A percentile compares a stretch with the other conserved stretches of the same genome.
These are phyloP conservation scores for Ogataea minuta DNA, from an alignment of 805 yeast genomes.

Conservation along the genomic window DNA sequence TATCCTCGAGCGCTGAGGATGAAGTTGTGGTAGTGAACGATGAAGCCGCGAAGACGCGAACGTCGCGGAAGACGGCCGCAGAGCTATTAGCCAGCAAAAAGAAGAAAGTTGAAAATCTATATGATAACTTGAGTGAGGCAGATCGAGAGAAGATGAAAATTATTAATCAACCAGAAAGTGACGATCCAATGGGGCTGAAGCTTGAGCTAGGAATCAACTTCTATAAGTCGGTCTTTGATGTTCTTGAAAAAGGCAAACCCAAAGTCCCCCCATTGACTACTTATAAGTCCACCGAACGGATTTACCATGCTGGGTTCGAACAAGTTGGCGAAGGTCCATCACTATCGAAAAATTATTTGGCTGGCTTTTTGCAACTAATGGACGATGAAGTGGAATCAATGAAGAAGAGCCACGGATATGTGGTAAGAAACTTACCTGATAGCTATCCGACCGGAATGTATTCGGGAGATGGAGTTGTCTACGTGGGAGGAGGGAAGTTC, in stretches of 20 bases:
- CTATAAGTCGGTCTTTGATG: slow-evolving; percentile 42
- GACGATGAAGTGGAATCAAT: slow-evolving; percentile 43
- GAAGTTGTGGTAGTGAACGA: slow-evolving; percentile 9
- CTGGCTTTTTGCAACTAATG: slow-evolving; percentile 46
- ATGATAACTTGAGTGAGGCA: slow-evolving; percentile 11
- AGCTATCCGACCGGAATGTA: slow-evolving; percentile 45
- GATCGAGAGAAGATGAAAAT: slow-evolving; percentile 21
- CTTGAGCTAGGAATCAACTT: slow-evolving; percentile 40
- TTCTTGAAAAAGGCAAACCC: slow-evolving; percentile 42
- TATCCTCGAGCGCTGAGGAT: background rate
- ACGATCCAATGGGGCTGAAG: slow-evolving; percentile 34
- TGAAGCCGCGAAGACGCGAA: slow-evolving; percentile 3
- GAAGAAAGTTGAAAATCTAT: slow-evolving; percentile 1
- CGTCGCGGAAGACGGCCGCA: slow-evolving; percentile 17
- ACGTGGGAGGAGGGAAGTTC: slow-evolving; percentile 77
- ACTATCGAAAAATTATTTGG: slow-evolving; percentile 53
- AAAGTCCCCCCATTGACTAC: slow-evolving; percentile 39
- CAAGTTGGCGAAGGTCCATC: slow-evolving; percentile 36
- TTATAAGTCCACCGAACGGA: slow-evolving; percentile 46
- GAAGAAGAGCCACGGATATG: slow-evolving; percentile 45
- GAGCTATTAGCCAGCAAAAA: slow-evolving; percentile 15
- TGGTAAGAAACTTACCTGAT: slow-evolving; percentile 47
- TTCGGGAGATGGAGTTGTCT: slow-evolving; percentile 57
- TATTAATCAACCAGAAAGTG: slow-evolving; percentile 26
- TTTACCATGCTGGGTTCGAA: slow-evolving; percentile 55